These are phyloP conservation scores for Pyrenophora teres DNA, from an alignment of 2,329 filamentous ascomycete species.

Conservation along the genomic window DNA sequence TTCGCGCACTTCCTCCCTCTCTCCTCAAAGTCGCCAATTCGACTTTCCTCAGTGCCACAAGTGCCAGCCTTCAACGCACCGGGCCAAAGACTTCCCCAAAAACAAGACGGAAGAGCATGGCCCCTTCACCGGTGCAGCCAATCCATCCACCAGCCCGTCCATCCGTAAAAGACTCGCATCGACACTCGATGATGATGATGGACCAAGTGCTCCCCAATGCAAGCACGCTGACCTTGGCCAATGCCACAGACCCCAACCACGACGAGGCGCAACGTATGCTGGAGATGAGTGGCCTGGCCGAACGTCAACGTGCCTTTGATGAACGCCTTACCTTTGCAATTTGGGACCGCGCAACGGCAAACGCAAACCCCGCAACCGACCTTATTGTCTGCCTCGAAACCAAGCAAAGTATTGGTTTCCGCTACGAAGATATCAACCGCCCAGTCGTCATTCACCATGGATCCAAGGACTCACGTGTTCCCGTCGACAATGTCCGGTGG, in stretches of 20 bases:
- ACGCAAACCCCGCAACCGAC: constrained; percentile 93
- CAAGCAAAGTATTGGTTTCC: constrained; percentile 88
- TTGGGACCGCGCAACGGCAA: constrained; percentile 88
- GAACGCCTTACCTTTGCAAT: constrained; percentile 86
- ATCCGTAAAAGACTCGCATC: constrained; percentile 41
- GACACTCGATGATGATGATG: constrained; percentile 57
- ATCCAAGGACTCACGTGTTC: constrained; percentile 85
- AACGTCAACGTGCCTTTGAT: constrained; percentile 77
- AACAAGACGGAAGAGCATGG: constrained; percentile 37
- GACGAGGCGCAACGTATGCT: constrained; percentile 36
- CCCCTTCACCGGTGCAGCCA: constrained; percentile 21
- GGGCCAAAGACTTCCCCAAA: constrained; percentile 59
- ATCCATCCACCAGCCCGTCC: constrained; percentile 18
- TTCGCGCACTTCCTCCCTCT: constrained; percentile 86
- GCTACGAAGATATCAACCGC: constrained; percentile 93
- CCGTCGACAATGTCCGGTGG: constrained; percentile 94
- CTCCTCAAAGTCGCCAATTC: constrained; percentile 94
- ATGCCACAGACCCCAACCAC: constrained; percentile 38
- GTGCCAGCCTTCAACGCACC: constrained; percentile 69
- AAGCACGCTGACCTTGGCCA: constrained; percentile 38
- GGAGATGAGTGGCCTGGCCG: constrained; percentile 65
- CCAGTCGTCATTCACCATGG: constrained; percentile 94
- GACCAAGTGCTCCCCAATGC: constrained; percentile 52
- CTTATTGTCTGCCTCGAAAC: constrained; percentile 90
- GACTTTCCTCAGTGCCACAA: constrained; percentile 91